phyloP scores from a whole-genome alignment of 164 flowering plant genomes.

The Malania oleifera region DNA sequence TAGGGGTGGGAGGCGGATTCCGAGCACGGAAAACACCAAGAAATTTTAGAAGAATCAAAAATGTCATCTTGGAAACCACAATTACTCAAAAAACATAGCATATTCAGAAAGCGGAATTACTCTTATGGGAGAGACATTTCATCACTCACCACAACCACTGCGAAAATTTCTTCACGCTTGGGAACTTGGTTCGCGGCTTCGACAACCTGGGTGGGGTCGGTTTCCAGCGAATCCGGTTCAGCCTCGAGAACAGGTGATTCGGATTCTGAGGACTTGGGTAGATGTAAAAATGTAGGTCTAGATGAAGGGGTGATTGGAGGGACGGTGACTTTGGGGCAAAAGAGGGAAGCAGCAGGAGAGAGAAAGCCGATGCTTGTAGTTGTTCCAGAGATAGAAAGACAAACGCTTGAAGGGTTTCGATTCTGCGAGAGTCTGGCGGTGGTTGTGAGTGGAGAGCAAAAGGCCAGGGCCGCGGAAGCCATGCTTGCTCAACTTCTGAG shows the following conservation, averaged over 20 bases:
- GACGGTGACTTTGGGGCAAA: slow-evolving; percentile 14
- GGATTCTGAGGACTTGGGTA: slow-evolving; percentile 30
- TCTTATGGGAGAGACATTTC: background rate
- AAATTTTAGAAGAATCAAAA: slow-evolving; percentile 2
- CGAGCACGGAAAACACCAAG: too few relatives aligned
- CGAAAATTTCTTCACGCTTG: slow-evolving; percentile 66
- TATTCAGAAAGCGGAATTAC: too few relatives aligned
- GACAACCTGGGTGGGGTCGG: slow-evolving; percentile 13
- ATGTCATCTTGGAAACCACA: slow-evolving; percentile 3
- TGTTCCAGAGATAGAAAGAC: slow-evolving; percentile 19
- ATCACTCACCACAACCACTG: slow-evolving; percentile 77
- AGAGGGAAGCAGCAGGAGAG: slow-evolving; percentile 13
- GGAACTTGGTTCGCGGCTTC: slow-evolving; percentile 28
- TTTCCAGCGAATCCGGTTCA: slow-evolving; percentile 13
- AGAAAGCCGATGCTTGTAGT: slow-evolving; percentile 8
- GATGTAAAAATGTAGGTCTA: slow-evolving; percentile 18
- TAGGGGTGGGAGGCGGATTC: too few relatives aligned
- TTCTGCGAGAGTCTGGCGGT: slow-evolving; percentile 13
- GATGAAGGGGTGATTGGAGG: slow-evolving; percentile 11
- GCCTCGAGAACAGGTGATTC: slow-evolving; percentile 30
- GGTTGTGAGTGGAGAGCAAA: slow-evolving; percentile 16
- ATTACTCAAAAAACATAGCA: background rate
- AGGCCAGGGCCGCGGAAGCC: slow-evolving; percentile 23
- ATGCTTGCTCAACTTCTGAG: slow-evolving; percentile 7
- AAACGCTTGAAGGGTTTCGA: slow-evolving; percentile 1